Evolutionary conservation across 306 rosid genomes (phyloP), one percentile per base, ranked within the genome.

Genomic region (Parietaria judaica): DNA sequence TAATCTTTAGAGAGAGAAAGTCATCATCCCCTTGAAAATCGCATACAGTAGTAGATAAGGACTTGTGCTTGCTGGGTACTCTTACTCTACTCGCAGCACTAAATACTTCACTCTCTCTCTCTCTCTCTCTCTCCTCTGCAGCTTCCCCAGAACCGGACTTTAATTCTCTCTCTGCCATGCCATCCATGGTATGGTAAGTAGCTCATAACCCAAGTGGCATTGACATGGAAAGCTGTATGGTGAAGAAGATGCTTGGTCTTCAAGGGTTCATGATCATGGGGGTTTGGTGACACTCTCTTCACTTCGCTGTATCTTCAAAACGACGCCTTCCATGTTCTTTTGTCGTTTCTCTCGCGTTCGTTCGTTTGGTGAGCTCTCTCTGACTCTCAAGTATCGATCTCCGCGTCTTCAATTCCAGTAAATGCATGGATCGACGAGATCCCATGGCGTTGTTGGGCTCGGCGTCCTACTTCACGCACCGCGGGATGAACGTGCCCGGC

Each of bases 361-460:
- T 71, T 66, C 51, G 86, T 84, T 82, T 76, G 86, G 86, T 84
- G 72, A 76, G 88, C 76, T 76, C 80, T 82, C 45, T 3, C 2
- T 41, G 45, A 41, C 45, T 41, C 2, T 41, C 45, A 5, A 41
- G 45, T 41, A 8, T 41, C 45, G 9, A 41, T 41, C 45, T 41
- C 9, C 6, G 45, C 9, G 2, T 41, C 45, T 41, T 41, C 1
- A 8, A 41, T 5, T 5, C 9, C 71, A 76, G 77, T 84, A 80
- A 84, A 82, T 86, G 86, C 92, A 90, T 91, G 98, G 98, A 91
- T 86, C 98, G 87, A 44, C 83, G 86, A 79, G 96, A 91, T 79
- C 89, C 76, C 58, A 83, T 85, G 87, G 77, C 84, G 63, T 70
- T 90, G 58, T 77, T 94, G 0, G 91, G 95, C 48, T 80, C 97